Conservation (phyloP, 352 stramenopile genomes). For the Globisporangium perplexum region DNA sequence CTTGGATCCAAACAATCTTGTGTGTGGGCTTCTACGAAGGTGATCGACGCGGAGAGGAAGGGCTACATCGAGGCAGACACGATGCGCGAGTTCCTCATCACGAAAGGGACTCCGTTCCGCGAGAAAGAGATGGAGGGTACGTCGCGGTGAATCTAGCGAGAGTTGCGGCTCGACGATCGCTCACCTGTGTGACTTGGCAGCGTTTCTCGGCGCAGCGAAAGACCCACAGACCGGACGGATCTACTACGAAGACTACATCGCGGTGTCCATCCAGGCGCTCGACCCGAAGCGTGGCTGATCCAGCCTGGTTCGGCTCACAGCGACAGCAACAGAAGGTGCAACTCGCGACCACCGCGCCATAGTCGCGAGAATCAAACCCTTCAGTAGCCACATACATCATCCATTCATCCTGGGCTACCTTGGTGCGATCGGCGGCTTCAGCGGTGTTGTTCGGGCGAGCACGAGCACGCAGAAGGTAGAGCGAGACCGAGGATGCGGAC, state of each 20-base stretch:
- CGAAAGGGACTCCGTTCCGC: constrained; percentile 86
- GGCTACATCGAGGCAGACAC: constrained; percentile 87
- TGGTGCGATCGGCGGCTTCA: no score
- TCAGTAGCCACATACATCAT: no score
- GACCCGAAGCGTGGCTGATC: constrained; percentile 24
- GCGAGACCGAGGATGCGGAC: no score
- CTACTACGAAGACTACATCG: constrained; percentile 92
- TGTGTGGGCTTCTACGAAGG: constrained; percentile 14
- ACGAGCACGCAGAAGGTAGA: no score
- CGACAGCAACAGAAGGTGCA: no score
- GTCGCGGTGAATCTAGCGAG: no score
- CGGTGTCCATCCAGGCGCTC: constrained; percentile 55
- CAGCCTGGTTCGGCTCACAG: not conserved
- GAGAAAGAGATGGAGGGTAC: constrained; percentile 89
- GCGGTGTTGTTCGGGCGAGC: no score
- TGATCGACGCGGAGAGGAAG: constrained; percentile 72
- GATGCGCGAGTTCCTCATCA: constrained; percentile 87
- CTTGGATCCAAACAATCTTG: no score
- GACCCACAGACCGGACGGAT: constrained; percentile 83
- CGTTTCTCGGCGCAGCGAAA: constrained; percentile 78
- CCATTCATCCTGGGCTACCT: no score
- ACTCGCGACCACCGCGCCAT: no score
- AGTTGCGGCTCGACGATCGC: no score
- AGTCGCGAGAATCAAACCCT: no score
- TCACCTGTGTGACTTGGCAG: constrained; percentile 13